Evolutionary conservation across 2,329 filamentous ascomycete species (phyloP).

Genomic region (Lasiodiplodia hormozganensis): DNA sequence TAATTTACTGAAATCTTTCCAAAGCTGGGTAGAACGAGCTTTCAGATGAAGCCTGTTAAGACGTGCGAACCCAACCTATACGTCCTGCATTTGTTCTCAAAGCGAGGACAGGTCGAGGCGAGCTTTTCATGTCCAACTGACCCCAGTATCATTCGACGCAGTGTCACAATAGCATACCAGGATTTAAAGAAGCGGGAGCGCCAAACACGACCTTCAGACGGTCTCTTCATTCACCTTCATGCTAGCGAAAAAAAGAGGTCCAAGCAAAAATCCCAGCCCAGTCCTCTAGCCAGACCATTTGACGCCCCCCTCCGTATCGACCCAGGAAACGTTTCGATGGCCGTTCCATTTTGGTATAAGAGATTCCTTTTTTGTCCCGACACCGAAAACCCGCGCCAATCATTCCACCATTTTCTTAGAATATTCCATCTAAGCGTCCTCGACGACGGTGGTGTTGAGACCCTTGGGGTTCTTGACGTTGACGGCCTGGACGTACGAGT

Average conservation of each 20-base stretch:
- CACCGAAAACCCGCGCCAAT: neutral
- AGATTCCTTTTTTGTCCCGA: neutral
- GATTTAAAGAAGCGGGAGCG: neutral
- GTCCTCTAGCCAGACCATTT: neutral
- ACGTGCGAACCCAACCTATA: neutral
- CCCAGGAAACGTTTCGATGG: neutral
- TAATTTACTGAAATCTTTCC: neutral
- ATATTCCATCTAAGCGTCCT: constrained; percentile 61
- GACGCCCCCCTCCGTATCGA: neutral
- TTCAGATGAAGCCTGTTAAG: neutral
- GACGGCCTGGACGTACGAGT: constrained; percentile 99
- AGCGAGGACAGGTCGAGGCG: too few species aligned
- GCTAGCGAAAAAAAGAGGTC: constrained; percentile 3
- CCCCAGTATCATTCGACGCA: neutral
- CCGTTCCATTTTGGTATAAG: constrained; percentile 8
- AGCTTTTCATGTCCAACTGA: neutral
- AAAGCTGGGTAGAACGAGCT: neutral
- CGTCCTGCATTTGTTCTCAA: neutral
- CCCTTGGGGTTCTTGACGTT: constrained; percentile 99
- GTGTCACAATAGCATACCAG: neutral
- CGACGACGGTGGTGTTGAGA: constrained; percentile 88
- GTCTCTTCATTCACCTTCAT: constrained; percentile 21
- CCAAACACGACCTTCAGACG: constrained; percentile 15
- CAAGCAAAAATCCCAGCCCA: constrained; percentile 12
- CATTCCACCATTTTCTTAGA: neutral